Evolutionary conservation across 108 stramenopile genomes (phyloP), one percentile per base, ranked within the genome.

Genomic region (Skeletonema grethae): DNA sequence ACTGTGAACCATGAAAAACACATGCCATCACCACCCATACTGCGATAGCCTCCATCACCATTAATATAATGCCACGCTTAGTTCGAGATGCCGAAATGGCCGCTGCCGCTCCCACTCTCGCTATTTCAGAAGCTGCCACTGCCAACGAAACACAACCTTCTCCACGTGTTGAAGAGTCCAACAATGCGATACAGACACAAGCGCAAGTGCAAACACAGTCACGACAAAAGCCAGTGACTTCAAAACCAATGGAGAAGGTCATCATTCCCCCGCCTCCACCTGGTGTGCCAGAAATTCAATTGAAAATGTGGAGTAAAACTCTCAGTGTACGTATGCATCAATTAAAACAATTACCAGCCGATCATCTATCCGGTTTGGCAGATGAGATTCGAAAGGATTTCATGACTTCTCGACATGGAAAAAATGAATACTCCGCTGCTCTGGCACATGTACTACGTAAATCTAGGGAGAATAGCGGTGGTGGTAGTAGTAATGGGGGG

Each of bases 211-310:
- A 34, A 34, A 34, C 34, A 7, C 34, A 34, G 34, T 7, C 34
- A 34, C 34, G 1, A 28, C 25, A 34, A 34, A 5, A 34, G 34
- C 5, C 34, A 6, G 6, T 5, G 34, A 6, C 6, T 34, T 34
- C 34, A 6, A 5, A 34, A 5, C 34, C 34, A 34, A 6, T 34
- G 34, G 34, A 45, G 43, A 45, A 13, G 43, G 15, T 53, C 53
- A 2, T 29, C 57, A 13, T 29, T 22, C 61, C 11, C 7, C 18
- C 61, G 3, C 61, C 61, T 22, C 61, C 61, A 20, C 61, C 61
- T 6, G 15, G n/a, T 8, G 61, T 36, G 5, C 61, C 61, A 7
- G 61, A 63, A 38, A 22, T 63, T 5, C 61, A 63, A 63, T 38
- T 63, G 36, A 36, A 6, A 38, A 15, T 63, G n/a, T 63, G 61